phyloP scores from a whole-genome alignment of 116 monocot genomes.

The Iris pallida region DNA sequence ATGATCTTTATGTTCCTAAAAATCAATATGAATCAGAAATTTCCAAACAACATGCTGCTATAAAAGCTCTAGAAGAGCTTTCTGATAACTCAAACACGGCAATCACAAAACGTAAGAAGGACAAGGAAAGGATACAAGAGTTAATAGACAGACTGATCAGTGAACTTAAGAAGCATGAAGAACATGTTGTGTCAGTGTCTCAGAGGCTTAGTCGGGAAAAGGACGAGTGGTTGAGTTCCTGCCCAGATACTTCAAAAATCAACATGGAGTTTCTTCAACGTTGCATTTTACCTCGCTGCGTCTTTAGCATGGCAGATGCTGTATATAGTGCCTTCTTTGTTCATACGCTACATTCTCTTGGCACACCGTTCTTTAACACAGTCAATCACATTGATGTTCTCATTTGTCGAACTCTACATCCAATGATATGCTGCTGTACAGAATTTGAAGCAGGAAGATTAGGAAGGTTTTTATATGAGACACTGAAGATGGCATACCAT shows the following conservation, averaged over 20 bases:
- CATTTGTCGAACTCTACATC: slow-evolving; percentile 82
- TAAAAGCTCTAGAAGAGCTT: slow-evolving; percentile 86
- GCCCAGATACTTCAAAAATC: slow-evolving; percentile 75
- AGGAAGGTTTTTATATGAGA: slow-evolving; percentile 86
- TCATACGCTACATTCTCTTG: slow-evolving; percentile 83
- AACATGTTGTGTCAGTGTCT: slow-evolving; percentile 81
- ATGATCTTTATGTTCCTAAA: slow-evolving; percentile 91
- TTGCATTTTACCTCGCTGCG: slow-evolving; percentile 87
- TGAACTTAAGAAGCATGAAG: slow-evolving; percentile 84
- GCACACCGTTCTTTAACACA: slow-evolving; percentile 92
- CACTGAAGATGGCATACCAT: slow-evolving; percentile 87
- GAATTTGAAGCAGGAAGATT: slow-evolving; percentile 95
- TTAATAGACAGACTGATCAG: slow-evolving; percentile 62
- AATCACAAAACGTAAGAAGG: slow-evolving; percentile 92
- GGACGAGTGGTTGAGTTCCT: slow-evolving; percentile 83
- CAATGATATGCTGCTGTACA: slow-evolving; percentile 97
- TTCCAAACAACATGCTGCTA: slow-evolving; percentile 69
- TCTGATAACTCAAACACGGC: slow-evolving; percentile 90
- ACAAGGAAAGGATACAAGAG: slow-evolving; percentile 93
- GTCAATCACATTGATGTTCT: slow-evolving; percentile 89
- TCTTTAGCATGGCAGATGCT: slow-evolving; percentile 90
- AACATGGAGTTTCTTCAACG: slow-evolving; percentile 97
- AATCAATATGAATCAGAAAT: slow-evolving; percentile 85
- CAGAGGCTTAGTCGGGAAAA: slow-evolving; percentile 70
- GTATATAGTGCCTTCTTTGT: slow-evolving; percentile 91